A percentile compares a stretch with the other conserved stretches of the same genome.
phyloP scores from a whole-genome alignment of 2,329 filamentous ascomycete genomes.

The Diaporthe ampelina region DNA sequence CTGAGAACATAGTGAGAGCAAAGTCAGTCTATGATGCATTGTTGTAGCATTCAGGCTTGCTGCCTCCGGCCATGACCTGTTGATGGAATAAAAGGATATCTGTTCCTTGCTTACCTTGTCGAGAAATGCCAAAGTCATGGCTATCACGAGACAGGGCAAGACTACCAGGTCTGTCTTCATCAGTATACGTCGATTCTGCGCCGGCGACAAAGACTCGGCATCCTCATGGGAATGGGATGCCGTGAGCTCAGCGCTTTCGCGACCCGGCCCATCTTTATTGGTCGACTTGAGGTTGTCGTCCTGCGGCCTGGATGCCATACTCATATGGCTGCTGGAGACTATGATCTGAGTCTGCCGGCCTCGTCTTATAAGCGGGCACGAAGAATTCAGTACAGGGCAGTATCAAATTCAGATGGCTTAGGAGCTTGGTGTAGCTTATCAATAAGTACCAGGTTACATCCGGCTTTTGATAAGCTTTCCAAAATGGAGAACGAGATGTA shows the following conservation, averaged over 20 bases:
- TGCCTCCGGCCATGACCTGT: neutral
- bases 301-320: neutral
- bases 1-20: neutral
- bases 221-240: neutral
- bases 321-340: neutral
- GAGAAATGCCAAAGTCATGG: neutral
- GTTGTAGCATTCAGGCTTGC: neutral
- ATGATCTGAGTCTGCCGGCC: neutral
- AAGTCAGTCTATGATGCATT: neutral
- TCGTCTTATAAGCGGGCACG: neutral
- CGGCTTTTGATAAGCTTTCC: neutral
- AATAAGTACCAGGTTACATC: neutral
- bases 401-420: neutral
- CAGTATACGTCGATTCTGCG: neutral
- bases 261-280: neutral
- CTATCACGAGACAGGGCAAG: neutral
- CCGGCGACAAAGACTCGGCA: neutral
- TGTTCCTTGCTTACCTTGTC: neutral
- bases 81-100: neutral
- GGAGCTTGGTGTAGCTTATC: neutral
- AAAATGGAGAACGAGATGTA: neutral
- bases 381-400: neutral
- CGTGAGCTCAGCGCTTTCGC: neutral
- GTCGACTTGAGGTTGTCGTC: neutral
- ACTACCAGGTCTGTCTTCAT: constrained; percentile 4